These are phyloP conservation scores for Monosporozyma aquatica DNA, from an alignment of 805 yeast species.

Conservation along the genomic window DNA sequence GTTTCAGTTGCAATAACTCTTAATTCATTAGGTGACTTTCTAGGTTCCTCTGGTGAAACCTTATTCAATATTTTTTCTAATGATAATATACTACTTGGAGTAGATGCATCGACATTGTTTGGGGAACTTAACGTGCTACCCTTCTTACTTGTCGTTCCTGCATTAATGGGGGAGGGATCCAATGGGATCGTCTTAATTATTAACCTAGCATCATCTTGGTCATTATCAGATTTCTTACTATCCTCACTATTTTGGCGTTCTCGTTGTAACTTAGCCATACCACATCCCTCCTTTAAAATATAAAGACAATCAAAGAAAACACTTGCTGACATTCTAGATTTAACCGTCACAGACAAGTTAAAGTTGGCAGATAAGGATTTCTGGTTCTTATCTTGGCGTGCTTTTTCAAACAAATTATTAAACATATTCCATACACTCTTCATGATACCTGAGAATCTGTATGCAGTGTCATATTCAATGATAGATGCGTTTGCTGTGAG, in stretches of 20 bases:
- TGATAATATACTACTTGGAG: constrained; percentile 3
- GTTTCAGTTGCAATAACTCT: background rate
- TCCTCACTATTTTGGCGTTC: constrained; percentile 14
- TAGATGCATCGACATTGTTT: background rate
- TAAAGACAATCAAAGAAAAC: constrained; percentile 87
- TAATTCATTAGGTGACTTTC: background rate
- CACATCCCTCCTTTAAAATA: constrained; percentile 76
- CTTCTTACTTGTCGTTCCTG: constrained; percentile 12
- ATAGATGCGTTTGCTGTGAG: constrained; percentile 73
- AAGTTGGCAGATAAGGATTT: constrained; percentile 16
- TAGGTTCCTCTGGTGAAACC: constrained; percentile 1
- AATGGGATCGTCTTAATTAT: constrained; percentile 72
- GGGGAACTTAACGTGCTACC: constrained; percentile 14
- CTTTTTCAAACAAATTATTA: constrained; percentile 50
- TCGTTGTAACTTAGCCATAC: constrained; percentile 58
- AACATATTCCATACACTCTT: constrained; percentile 87
- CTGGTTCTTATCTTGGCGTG: constrained; percentile 3
- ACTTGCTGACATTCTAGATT: constrained; percentile 84
- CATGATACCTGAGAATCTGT: constrained; percentile 89
- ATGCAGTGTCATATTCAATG: constrained; percentile 84
- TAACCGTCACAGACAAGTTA: constrained; percentile 44
- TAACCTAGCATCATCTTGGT: constrained; percentile 46
- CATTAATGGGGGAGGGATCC: constrained; percentile 68
- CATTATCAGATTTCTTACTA: constrained; percentile 14
- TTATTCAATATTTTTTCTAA: constrained; percentile 2